These are phyloP conservation scores for Camellia sinensis DNA, from an alignment of 148 eudicot genomes.

Conservation along the genomic window DNA sequence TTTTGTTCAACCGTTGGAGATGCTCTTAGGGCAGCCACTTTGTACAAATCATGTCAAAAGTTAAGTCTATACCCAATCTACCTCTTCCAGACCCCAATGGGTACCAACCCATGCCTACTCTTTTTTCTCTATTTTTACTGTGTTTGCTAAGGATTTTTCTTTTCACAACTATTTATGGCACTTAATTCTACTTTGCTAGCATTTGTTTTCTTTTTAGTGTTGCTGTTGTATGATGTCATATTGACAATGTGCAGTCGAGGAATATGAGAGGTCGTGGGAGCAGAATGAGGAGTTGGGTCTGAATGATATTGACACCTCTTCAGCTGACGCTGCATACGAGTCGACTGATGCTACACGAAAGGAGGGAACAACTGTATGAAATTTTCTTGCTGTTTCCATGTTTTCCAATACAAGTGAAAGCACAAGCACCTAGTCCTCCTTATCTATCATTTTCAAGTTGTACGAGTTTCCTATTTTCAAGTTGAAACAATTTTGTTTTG, in stretches of 20 bases:
- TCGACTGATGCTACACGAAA: conserved; percentile 10
- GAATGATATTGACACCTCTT: conserved; percentile 90
- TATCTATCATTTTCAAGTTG: too few species aligned
- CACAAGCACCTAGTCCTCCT: not conserved
- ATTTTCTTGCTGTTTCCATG: not conserved
- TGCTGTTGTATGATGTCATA: conserved; percentile 1
- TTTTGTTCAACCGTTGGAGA: too few species aligned
- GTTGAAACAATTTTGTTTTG: not conserved
- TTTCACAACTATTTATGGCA: not conserved
- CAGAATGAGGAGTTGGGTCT: conserved; percentile 96
- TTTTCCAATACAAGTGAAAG: not conserved
- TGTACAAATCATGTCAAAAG: too few species aligned
- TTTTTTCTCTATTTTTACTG: too few species aligned
- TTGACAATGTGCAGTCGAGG: conserved; percentile 53
- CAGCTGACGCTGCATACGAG: conserved; percentile 79
- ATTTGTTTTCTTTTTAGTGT: not conserved
- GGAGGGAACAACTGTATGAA: conserved; percentile 2
- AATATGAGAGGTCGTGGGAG: conserved; percentile 90
- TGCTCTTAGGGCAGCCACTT: too few species aligned
- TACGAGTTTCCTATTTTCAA: not conserved
- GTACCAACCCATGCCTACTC: too few species aligned
- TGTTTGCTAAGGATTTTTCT: not conserved
- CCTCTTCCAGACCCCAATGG: too few species aligned
- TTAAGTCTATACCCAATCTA: too few species aligned
- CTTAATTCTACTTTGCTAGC: not conserved